Evolutionary conservation across 2,329 filamentous ascomycete species (phyloP).

Genomic region (Fusarium denticulatum): DNA sequence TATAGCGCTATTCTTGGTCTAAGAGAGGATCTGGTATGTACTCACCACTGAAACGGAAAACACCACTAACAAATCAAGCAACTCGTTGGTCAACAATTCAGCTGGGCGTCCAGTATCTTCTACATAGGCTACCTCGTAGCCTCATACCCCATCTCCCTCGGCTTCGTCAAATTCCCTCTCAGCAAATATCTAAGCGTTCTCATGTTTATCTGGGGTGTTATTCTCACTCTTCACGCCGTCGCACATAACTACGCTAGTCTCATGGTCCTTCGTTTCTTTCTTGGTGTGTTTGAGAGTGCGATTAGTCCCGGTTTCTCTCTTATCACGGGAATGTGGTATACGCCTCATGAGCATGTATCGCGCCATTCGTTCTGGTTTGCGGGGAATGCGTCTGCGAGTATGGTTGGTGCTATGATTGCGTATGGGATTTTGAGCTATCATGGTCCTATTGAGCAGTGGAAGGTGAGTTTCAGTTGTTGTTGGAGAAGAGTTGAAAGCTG

Average conservation of each 20-base stretch:
- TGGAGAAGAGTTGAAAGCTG: not conserved
- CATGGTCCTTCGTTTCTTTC: not conserved
- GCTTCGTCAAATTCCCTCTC: slow-evolving; percentile 18
- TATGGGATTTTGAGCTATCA: not conserved
- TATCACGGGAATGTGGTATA: slow-evolving; percentile 19
- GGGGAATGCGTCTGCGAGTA: slow-evolving; percentile 6
- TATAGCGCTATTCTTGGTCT: slow-evolving; percentile 13
- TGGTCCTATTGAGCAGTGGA: slow-evolving; percentile 5
- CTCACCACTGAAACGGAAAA: rapidly evolving
- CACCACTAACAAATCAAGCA: not conserved
- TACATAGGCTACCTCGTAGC: slow-evolving; percentile 20
- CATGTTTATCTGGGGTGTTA: slow-evolving; percentile 11
- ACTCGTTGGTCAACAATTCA: slow-evolving; percentile 10
- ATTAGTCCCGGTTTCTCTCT: slow-evolving; percentile 8
- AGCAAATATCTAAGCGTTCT: slow-evolving; percentile 9
- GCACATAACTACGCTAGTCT: slow-evolving; percentile 5
- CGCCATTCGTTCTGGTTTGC: slow-evolving; percentile 18
- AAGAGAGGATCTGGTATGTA: not conserved
- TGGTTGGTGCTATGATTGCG: slow-evolving; percentile 14
- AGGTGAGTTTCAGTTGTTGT: not conserved
- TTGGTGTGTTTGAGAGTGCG: slow-evolving; percentile 7
- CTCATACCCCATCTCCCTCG: slow-evolving; percentile 10
- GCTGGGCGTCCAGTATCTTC: slow-evolving; percentile 12
- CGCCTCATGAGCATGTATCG: slow-evolving; percentile 1
- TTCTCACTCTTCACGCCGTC: not conserved